Evolutionary conservation across 805 yeast genomes (phyloP).

Genomic region (Ogataea salicorniae): DNA sequence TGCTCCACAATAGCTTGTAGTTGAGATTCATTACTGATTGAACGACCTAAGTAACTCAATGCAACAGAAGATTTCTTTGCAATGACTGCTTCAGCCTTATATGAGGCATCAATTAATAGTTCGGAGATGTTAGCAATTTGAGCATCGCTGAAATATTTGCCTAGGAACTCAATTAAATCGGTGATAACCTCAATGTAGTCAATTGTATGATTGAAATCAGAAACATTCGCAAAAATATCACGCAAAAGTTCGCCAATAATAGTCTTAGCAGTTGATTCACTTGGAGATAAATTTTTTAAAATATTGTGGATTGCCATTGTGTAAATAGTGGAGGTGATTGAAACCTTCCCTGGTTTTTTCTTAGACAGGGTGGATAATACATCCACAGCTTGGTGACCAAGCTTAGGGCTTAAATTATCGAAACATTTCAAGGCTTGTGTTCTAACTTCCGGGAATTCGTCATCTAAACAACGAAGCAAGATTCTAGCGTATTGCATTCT

Average conservation of each 20-base stretch:
- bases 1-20: constrained; percentile 16
- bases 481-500: constrained; percentile 26
- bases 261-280: constrained; percentile 12
- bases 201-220: constrained; percentile 28
- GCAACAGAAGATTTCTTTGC: constrained; percentile 41
- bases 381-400: constrained; percentile 30
- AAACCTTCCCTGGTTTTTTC: constrained; percentile 22
- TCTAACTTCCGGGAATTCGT: constrained; percentile 67
- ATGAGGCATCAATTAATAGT: constrained; percentile 33
- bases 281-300: constrained; percentile 27
- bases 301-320: constrained; percentile 48
- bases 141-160: constrained; percentile 21
- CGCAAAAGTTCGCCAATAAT: constrained; percentile 38
- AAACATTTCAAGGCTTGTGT: constrained; percentile 62
- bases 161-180: constrained; percentile 47
- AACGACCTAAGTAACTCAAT: constrained; percentile 31
- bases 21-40: constrained; percentile 16
- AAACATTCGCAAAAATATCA: constrained; percentile 22
- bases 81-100: constrained; percentile 36
- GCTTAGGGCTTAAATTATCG: constrained; percentile 32
- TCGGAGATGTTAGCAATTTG: constrained; percentile 22
- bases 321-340: constrained; percentile 44
- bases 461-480: constrained; percentile 38
- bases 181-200: constrained; percentile 59
- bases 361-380: constrained; percentile 26